phyloP scores from a whole-genome alignment of 495 filamentous ascomycete species.

The Podospora pseudopauciseta region DNA sequence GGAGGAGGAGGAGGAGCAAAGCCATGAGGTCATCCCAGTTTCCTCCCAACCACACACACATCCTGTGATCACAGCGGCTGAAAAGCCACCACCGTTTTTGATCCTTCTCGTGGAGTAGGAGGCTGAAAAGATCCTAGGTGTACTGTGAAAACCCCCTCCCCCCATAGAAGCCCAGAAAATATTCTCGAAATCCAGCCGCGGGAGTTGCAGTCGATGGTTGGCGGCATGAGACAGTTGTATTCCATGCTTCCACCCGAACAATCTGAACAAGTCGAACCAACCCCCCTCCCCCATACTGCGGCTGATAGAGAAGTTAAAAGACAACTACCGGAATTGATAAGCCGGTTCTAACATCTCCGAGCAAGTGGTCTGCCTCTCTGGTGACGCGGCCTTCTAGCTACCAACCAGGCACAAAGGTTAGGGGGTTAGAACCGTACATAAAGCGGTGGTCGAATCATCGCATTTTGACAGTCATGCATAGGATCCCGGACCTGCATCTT shows the following conservation, averaged over 20 bases:
- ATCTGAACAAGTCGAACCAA: neutral
- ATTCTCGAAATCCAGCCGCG: slow-evolving; percentile 3
- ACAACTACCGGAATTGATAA: neutral
- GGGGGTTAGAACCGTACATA: too few species aligned
- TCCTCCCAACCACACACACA: neutral
- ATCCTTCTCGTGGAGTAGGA: neutral
- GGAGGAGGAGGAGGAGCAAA: neutral
- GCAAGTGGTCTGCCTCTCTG: neutral
- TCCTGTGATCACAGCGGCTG: neutral
- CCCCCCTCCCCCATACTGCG: neutral
- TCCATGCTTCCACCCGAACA: slow-evolving; percentile 11
- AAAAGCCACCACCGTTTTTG: neutral
- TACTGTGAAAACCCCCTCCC: neutral
- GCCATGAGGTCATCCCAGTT: neutral
- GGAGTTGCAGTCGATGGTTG: neutral
- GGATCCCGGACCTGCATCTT: slow-evolving; percentile 3
- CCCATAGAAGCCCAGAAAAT: neutral
- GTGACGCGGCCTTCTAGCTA: neutral
- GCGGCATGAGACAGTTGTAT: slow-evolving; percentile 1
- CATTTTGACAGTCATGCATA: slow-evolving; percentile 1
- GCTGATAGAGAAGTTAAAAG: slow-evolving; percentile 4
- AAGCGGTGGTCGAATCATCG: neutral
- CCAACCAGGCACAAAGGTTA: neutral
- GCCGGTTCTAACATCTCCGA: neutral
- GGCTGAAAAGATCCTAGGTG: neutral